Base-by-base conservation (phyloP, 495 filamentous ascomycete species). In the Xanthoparmelia taractica region DNA sequence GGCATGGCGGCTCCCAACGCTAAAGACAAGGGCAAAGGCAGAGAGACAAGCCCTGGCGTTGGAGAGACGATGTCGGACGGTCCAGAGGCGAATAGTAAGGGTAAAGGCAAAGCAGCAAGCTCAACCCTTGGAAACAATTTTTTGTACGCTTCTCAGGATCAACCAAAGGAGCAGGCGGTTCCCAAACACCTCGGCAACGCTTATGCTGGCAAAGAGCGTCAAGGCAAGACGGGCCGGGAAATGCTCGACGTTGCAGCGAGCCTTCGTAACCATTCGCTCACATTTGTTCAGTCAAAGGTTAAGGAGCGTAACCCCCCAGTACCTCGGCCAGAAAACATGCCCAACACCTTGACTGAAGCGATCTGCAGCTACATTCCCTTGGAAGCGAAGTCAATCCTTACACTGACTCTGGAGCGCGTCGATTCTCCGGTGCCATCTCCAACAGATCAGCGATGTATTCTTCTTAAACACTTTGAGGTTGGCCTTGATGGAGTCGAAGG, bases 401-500 rank as follows among this genome's bases (percentile, higher is more conserved):
- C 54, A 15, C 55, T 66, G 41, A 62, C 59, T n/a, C 60, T 66
- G 11, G 41, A 57, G 5, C 17, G 62, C 25, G 13, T 63, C 18
- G 31, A 41, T 25, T 10, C 48, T 27, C 55, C 60, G 2, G 31
- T 57, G 8, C 36, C 27, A n/a, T 43, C 41, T 18, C 41, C 59
- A 27, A 48, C 47, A 25, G 15, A 20, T 20, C 12, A 57, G 8
- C 27, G 18, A 40, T 58, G 59, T 17, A 45, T 62, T 37, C 43
- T 54, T 25, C 54, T 66, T 43, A 45, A 58, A 13, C 59, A 54
- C 29, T 66, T 66, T 40, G 59, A 58, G 29, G 36, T 66, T 17
- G 64, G 60, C 2, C 43, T 63, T 0, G 64, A 66, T 33, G 64
- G 64, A 25, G 64, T 63, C 36, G 64, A 66, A 63, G 58, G 59